Conservation (phyloP, 192 early-diverging fungal genomes). For the Podila clonocystis region DNA sequence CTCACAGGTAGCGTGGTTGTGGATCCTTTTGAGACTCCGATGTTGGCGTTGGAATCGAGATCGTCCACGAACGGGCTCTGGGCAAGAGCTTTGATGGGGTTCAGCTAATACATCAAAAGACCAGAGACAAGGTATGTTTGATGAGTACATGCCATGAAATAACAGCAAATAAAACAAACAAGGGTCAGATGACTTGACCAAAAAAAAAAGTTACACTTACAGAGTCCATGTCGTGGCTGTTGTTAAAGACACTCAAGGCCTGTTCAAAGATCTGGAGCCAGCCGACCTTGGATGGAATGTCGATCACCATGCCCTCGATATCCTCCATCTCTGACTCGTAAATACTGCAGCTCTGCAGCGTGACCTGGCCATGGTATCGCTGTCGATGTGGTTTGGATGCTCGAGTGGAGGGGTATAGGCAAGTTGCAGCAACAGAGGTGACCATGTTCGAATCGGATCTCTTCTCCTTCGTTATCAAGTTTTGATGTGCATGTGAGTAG, state of each 20-base stretch:
- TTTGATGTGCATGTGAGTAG: background rate
- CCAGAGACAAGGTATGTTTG: background rate
- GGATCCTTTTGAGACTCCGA: too few relatives aligned
- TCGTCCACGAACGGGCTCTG: background rate
- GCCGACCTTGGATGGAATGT: conserved; percentile 14
- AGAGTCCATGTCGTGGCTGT: background rate
- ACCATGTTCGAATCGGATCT: too few relatives aligned
- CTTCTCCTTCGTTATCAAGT: background rate
- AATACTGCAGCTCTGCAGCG: conserved; percentile 18
- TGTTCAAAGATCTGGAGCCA: conserved; percentile 35
- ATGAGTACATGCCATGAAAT: too few relatives aligned
- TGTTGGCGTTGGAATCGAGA: background rate
- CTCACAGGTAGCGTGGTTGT: too few relatives aligned
- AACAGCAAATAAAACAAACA: too few relatives aligned
- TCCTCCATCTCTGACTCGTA: conserved; percentile 37
- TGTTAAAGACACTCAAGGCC: conserved; percentile 6
- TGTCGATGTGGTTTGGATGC: conserved; percentile 2
- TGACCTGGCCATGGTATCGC: conserved; percentile 3
- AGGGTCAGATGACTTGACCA: too few relatives aligned
- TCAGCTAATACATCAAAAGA: background rate
- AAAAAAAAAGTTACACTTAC: background rate
- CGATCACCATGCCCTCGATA: conserved; percentile 23
- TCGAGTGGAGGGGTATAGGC: background rate
- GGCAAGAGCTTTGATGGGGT: conserved; percentile 29
- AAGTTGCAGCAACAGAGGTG: too few relatives aligned